Evolutionary conservation across 306 rosid species (phyloP).

Genomic region (Adenanthera pavonina): DNA sequence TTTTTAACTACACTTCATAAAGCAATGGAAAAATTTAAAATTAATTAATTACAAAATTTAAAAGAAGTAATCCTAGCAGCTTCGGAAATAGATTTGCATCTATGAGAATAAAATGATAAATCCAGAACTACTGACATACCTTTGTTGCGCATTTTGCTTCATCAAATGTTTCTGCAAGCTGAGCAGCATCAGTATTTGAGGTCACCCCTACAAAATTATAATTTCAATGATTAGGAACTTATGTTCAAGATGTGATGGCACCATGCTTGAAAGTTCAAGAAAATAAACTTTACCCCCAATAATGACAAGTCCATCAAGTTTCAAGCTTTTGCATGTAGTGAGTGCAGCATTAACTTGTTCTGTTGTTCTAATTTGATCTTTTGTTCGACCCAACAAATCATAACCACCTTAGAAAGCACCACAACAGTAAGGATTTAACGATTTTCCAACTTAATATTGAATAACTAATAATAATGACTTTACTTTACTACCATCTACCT

Average conservation of each 20-base stretch:
- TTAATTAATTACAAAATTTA: neutral
- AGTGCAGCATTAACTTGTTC: slow-evolving; percentile 96
- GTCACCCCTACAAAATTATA: slow-evolving; percentile 77
- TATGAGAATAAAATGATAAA: slow-evolving; percentile 10
- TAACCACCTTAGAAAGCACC: slow-evolving; percentile 78
- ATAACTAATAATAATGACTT: neutral
- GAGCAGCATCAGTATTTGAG: slow-evolving; percentile 97
- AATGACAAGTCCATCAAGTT: slow-evolving; percentile 91
- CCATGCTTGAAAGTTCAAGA: neutral
- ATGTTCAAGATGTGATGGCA: neutral
- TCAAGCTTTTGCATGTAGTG: slow-evolving; percentile 78
- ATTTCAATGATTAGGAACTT: slow-evolving; percentile 34
- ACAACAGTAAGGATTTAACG: slow-evolving; percentile 21
- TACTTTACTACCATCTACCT: slow-evolving; percentile 55
- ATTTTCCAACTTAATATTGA: neutral
- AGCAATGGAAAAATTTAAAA: neutral
- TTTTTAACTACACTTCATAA: slow-evolving; percentile 17
- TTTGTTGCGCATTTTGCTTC: slow-evolving; percentile 87
- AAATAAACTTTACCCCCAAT: slow-evolving; percentile 75
- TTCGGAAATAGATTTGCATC: neutral
- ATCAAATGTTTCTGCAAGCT: slow-evolving; percentile 97
- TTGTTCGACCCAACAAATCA: slow-evolving; percentile 95
- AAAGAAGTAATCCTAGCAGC: neutral
- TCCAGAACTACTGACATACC: slow-evolving; percentile 48
- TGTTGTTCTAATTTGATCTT: slow-evolving; percentile 92